phyloP scores from a whole-genome alignment of 2,329 filamentous ascomycete genomes.

The Chaetothyriales sp. region DNA sequence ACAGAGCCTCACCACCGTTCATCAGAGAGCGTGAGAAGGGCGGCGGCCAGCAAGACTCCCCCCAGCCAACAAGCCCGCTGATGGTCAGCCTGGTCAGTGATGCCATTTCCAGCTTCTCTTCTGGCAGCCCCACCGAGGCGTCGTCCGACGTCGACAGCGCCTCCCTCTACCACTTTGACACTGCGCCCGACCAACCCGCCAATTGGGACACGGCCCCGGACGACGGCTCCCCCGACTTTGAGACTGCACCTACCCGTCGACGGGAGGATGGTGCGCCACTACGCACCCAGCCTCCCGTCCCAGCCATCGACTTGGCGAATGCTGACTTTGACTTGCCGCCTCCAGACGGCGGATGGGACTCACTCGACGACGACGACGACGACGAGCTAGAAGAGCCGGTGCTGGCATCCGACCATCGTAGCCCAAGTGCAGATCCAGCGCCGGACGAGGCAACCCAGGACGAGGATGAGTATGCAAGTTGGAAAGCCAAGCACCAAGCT shows the following conservation, averaged over 20 bases:
- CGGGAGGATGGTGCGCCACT: background rate
- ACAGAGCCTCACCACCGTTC: conserved; percentile 4
- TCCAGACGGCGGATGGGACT: conserved; percentile 19
- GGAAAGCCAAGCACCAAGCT: conserved; percentile 3
- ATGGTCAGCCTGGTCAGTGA: background rate
- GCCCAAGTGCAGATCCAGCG: background rate
- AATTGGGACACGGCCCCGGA: conserved; percentile 9
- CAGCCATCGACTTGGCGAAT: background rate
- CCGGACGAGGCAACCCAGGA: background rate
- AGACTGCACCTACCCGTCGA: background rate
- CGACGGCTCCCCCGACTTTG: conserved; percentile 3
- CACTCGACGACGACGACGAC: background rate
- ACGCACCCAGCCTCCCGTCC: background rate
- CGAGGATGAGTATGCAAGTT: conserved; percentile 1
- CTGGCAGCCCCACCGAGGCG: background rate
- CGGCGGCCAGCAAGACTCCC: background rate
- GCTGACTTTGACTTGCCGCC: conserved; percentile 16
- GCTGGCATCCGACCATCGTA: background rate
- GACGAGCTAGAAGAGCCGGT: background rate
- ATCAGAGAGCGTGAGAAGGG: background rate
- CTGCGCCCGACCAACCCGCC: conserved; percentile 7
- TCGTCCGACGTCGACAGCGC: background rate
- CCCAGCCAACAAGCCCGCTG: background rate
- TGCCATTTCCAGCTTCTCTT: background rate
- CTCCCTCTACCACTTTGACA: conserved; percentile 5